Evolutionary conservation across 2,329 filamentous ascomycete genomes (phyloP), one percentile per base, ranked within the genome.

Genomic region (Aspergillus latus): DNA sequence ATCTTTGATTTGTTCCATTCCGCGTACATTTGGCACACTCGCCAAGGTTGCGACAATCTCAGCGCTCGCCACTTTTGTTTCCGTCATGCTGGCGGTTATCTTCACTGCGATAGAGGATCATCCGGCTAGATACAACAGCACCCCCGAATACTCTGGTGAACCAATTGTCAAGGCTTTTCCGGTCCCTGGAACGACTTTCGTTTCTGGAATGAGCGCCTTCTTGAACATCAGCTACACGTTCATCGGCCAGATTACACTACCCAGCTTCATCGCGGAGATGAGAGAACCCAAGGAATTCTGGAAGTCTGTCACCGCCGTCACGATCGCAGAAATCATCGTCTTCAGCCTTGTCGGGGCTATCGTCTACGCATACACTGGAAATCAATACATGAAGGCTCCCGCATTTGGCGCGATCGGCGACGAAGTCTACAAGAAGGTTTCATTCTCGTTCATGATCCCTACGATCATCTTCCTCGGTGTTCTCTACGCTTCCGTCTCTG

Each of bases 181-280:
- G 0, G 74, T 85, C 2, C 73, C 79, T 2, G 84, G 87, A 15
- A 95, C 90, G 0, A 89, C 88, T 0, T 96, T 95, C 64, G 89
- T 96, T 3, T 78, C 82, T 2, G 92, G 87, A 21, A 87, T 96
- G 81, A 91, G 86, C 52, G 92, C 92, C 0, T 96, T 96, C 74
- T 82, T 97, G 72, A 97, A 97, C 75, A 97, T 97, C 69, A 90
- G 87, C 75, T 97, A 96, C 72, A 96, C 92, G 0, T 96, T 97
- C 70, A 96, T 97, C 64, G 92, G 92, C 0, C 92, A 97, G 71
- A 96, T 96, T 66, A 96, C 92, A 0, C 81, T 97, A 11, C 92
- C 92, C 0, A 93, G 89, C 64, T 97, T 97, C 77, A 97, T 97
- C 62, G 92, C 92, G 3, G 92, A 97, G 74, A 97, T 97, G 92